These are phyloP conservation scores for Ceratobasidium sp. DNA, from an alignment of 1,284 basidiomycete species.

Conservation along the genomic window DNA sequence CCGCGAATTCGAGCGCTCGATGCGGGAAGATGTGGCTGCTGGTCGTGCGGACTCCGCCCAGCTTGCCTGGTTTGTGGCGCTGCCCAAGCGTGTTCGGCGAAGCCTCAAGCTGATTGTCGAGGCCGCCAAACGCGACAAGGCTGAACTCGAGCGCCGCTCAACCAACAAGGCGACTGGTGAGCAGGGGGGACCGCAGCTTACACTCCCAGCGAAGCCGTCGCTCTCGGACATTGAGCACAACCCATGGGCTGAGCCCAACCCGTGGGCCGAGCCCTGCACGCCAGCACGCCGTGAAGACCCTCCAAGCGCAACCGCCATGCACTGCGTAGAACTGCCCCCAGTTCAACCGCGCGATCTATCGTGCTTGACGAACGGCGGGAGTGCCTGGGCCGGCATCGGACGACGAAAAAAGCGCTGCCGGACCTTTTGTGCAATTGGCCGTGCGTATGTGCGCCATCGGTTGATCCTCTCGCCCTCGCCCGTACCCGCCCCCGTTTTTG, in stretches of 20 bases:
- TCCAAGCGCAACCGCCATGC: no score
- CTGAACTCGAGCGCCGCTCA: no score
- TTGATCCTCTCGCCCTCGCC: no score
- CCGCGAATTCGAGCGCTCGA: background rate
- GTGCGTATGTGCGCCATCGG: background rate
- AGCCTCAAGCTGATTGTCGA: background rate
- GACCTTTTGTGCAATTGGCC: background rate
- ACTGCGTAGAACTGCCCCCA: background rate
- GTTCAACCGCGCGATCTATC: background rate
- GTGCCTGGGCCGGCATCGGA: background rate
- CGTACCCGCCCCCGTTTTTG: no score
- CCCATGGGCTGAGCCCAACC: no score
- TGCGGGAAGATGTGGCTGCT: background rate
- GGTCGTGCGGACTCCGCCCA: background rate
- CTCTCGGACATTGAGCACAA: no score
- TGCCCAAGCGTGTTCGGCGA: background rate
- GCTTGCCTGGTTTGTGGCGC: slow-evolving; percentile 8
- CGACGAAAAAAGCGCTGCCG: background rate
- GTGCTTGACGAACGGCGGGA: background rate
- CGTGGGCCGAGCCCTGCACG: no score
- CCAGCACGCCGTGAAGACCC: no score
- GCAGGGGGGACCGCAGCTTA: no score
- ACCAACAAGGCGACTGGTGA: no score
- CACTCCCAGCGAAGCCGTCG: no score
- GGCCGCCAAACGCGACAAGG: background rate